Conservation (phyloP, 2,329 filamentous ascomycete genomes). For the Botrytis squamosa region DNA sequence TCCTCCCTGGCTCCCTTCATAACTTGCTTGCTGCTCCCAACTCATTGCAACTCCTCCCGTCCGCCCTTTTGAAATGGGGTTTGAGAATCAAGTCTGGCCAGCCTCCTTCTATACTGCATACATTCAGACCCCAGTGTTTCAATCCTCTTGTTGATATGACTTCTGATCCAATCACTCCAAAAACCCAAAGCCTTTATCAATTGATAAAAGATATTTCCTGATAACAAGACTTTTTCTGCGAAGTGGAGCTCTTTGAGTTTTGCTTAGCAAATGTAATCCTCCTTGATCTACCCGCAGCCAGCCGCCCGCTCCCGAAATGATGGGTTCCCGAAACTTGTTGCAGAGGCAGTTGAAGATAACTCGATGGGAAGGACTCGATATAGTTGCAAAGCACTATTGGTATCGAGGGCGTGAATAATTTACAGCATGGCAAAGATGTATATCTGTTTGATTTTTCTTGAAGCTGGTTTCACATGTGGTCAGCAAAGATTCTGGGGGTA, state of each 20-base stretch:
- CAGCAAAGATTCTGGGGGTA: background rate
- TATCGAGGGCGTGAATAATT: conserved; percentile 23
- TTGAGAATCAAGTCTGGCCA: conserved; percentile 11
- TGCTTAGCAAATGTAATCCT: conserved; percentile 19
- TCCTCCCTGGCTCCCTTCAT: conserved; percentile 48
- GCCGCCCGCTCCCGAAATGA: conserved; percentile 1
- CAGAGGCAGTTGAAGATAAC: conserved; percentile 3
- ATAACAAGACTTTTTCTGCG: conserved; percentile 17
- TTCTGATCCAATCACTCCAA: background rate
- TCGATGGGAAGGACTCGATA: conserved; percentile 17
- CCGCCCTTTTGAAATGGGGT: conserved; percentile 6
- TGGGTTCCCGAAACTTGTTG: background rate
- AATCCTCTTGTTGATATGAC: background rate
- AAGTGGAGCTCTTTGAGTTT: conserved; percentile 20
- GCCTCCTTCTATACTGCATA: conserved; percentile 17
- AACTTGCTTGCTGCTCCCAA: conserved; percentile 54
- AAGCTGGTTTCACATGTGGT: conserved; percentile 18
- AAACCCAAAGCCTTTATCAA: background rate
- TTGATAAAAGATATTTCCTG: background rate
- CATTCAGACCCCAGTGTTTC: conserved; percentile 14
- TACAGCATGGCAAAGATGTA: conserved; percentile 29
- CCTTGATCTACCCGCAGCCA: conserved; percentile 11
- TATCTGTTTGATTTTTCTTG: conserved; percentile 12
- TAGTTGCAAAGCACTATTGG: conserved; percentile 21
- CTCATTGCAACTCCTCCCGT: conserved; percentile 55